Conservation (phyloP, 495 filamentous ascomycete genomes). For the Terfezia claveryi region DNA sequence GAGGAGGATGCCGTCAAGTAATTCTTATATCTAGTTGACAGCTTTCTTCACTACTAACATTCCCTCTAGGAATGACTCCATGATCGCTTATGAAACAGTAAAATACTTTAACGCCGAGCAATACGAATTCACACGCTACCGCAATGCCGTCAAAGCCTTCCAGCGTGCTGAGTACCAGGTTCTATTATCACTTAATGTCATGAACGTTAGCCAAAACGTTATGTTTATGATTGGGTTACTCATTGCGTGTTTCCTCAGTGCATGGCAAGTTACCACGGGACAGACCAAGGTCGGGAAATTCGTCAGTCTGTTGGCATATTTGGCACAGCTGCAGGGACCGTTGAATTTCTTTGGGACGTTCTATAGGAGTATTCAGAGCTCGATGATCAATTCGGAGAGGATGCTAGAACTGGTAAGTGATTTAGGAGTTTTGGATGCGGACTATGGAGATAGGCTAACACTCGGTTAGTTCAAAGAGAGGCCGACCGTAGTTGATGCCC, state of each 20-base stretch:
- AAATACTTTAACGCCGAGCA: constrained; percentile 97
- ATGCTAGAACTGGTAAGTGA: constrained; percentile 49
- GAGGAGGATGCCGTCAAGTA: constrained; percentile 84
- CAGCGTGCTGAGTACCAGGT: constrained; percentile 78
- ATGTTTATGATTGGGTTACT: constrained; percentile 84
- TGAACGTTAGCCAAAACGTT: constrained; percentile 85
- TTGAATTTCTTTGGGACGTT: constrained; percentile 97
- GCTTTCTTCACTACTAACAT: neutral
- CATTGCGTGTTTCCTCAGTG: constrained; percentile 61
- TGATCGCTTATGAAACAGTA: constrained; percentile 93
- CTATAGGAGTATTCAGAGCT: constrained; percentile 85
- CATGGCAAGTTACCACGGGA: constrained; percentile 63
- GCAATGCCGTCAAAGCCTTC: constrained; percentile 54
- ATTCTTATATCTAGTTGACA: constrained; percentile 13
- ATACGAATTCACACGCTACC: constrained; percentile 77
- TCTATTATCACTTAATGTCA: constrained; percentile 62
- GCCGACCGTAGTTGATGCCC: constrained; percentile 44
- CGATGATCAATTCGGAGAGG: constrained; percentile 90
- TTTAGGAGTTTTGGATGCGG: neutral
- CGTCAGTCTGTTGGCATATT: constrained; percentile 63
- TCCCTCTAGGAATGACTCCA: constrained; percentile 51
- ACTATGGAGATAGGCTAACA: neutral
- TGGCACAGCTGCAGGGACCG: constrained; percentile 76
- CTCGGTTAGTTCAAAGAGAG: constrained; percentile 52
- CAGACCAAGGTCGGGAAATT: constrained; percentile 55